Percentiles rank a stretch among this genome's conserved stretches.
These are phyloP conservation scores for Teratosphaeria epicoccoides DNA, from an alignment of 2,329 filamentous ascomycete genomes.

Conservation along the genomic window DNA sequence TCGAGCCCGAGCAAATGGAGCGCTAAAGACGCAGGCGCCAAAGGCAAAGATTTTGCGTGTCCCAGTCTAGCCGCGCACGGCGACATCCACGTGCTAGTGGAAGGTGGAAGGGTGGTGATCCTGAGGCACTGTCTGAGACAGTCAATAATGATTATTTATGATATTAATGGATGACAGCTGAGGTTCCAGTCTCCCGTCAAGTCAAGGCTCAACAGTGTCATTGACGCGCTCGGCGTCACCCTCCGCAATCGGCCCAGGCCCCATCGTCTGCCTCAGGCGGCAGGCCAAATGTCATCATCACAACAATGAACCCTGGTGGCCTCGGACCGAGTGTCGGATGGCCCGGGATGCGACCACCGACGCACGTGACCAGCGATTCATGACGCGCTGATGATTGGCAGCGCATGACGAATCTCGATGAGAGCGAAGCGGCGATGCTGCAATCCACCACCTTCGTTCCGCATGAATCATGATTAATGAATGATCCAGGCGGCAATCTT, in stretches of 20 bases:
- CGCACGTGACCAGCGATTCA: too few species aligned
- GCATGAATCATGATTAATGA: too few species aligned
- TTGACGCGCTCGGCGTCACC: not conserved
- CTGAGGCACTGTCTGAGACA: not conserved
- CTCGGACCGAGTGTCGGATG: too few species aligned
- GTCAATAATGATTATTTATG: too few species aligned
- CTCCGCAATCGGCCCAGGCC: not conserved
- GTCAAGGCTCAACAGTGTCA: not conserved
- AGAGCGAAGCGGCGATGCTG: too few species aligned
- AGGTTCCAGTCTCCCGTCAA: too few species aligned
- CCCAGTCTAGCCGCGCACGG: not conserved
- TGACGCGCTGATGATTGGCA: not conserved
- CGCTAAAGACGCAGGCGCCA: not conserved
- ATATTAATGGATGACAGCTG: too few species aligned
- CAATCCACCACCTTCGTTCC: not conserved
- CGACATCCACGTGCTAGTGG: not conserved
- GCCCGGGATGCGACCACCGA: too few species aligned
- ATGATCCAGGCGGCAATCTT: too few species aligned
- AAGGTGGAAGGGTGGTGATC: too few species aligned
- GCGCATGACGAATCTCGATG: too few species aligned
- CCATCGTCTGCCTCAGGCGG: not conserved
- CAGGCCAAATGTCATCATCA: not conserved
- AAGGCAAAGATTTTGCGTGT: not conserved
- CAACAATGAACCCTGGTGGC: not conserved
- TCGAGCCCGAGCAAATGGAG: not conserved